Base-by-base conservation (phyloP, 2,329 filamentous ascomycete species). In the Fusarium anguioides region DNA sequence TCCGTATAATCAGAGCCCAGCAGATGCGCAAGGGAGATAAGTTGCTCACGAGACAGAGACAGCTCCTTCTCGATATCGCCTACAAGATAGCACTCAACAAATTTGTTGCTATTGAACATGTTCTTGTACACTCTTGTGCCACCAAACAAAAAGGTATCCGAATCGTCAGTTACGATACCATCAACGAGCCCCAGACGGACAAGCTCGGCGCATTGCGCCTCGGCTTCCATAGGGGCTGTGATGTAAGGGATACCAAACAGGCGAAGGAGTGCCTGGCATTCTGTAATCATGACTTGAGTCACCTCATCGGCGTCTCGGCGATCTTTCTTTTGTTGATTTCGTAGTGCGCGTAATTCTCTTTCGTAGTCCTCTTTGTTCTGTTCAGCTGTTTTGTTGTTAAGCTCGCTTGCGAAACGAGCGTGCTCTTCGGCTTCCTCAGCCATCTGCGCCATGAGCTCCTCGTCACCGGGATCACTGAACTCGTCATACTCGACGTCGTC, bases 71-170 rank as follows among this genome's bases (percentile, higher is more conserved):
- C 93, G 1, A 99, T 83, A 74, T 99, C 96, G 1, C 82, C 83
- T 4, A 89, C 81, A 11, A 99, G 86, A 75, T 98, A 99, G 79
- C 96, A 98, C 80, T 99, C 96, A 39, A 99, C 96, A 72, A 93
- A 97, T 76, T 99, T 99, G 78, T 96, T 96, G 72, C 93, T 91
- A 79, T 97, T 99, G 84, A 99, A 99, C 94, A 99, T 97, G 82
- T 99, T 99, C 79, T 99, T 99, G 84, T 99, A 99, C 21, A 99
- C 91, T 18, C 95, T 86, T 0, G 94, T 99, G 35, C 96, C 96
- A 18, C 96, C 96, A 77, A 99, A 99, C 1, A 99, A 86, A 74
- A 99, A 99, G 1, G 91, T 96, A 81, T 99, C 96, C 4, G 92
- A 96, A 76, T 99, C 96, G 74, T 99, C 96, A 0, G 96, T 99